Conservation (phyloP, 257 asterid species). For the Paraleonurus japonicus region DNA sequence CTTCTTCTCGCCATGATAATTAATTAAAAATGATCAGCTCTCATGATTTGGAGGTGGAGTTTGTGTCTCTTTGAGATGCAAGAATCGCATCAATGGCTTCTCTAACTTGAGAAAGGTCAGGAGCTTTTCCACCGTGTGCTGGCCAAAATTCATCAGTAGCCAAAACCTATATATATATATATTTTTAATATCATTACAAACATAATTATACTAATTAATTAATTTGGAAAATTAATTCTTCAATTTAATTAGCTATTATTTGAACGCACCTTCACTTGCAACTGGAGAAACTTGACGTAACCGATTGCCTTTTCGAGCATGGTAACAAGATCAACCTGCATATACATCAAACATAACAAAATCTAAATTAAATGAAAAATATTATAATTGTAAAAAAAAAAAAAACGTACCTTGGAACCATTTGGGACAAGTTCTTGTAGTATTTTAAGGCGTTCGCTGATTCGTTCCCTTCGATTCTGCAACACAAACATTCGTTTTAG, state of each 20-base stretch:
- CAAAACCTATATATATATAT: conserved; percentile 50
- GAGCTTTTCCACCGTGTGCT: conserved; percentile 80
- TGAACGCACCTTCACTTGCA: conserved; percentile 77
- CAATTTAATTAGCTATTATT: not conserved
- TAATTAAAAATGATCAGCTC: too few species aligned
- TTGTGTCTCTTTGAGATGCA: conserved; percentile 69
- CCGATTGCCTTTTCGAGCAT: conserved; percentile 91
- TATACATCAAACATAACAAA: not conserved
- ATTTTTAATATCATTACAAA: not conserved
- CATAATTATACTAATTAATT: too few species aligned
- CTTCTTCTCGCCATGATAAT: not conserved
- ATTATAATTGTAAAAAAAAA: not conserved
- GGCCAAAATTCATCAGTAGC: conserved; percentile 98
- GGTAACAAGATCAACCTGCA: conserved; percentile 93
- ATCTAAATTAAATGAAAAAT: not conserved
- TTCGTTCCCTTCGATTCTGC: conserved; percentile 82
- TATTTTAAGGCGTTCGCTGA: conserved; percentile 77
- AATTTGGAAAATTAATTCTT: not conserved
- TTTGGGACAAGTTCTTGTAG: conserved; percentile 92
- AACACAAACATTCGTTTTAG: conserved; percentile 29
- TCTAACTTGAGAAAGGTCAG: conserved; percentile 77
- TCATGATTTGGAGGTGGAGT: conserved; percentile 38
- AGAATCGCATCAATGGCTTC: conserved; percentile 87
- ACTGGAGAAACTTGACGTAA: conserved; percentile 85
- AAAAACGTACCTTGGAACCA: conserved; percentile 70